Percentiles rank a stretch among this genome's conserved stretches.
Conservation (phyloP, 306 rosid genomes). For the Castanea sativa region DNA sequence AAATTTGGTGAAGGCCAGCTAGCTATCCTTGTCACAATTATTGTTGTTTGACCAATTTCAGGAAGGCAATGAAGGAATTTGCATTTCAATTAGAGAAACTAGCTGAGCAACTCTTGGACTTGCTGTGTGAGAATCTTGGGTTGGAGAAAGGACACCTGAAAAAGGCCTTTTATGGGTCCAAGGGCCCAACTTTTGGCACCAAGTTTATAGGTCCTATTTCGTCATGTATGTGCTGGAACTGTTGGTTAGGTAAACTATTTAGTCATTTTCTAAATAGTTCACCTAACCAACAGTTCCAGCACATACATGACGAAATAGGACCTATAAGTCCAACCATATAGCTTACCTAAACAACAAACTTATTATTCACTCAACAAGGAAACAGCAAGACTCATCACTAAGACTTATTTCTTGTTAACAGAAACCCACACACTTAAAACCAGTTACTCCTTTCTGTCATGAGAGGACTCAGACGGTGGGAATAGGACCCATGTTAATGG, state of each 20-base stretch:
- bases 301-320: constrained; percentile 13
- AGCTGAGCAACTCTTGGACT: constrained; percentile 73
- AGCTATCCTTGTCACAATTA: background rate
- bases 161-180: constrained; percentile 69
- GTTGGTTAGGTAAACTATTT: constrained; percentile 27
- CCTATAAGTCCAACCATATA: background rate
- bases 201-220: constrained; percentile 35
- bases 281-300: constrained; percentile 27
- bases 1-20: background rate
- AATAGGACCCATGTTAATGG: constrained; percentile 40
- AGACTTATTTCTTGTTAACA: too few species aligned
- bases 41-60: constrained; percentile 17
- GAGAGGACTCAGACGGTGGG: constrained; percentile 48
- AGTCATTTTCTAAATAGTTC: constrained; percentile 12
- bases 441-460: background rate
- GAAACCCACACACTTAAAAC: too few species aligned
- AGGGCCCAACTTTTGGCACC: constrained; percentile 89
- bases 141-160: constrained; percentile 85
- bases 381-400: too few species aligned
- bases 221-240: constrained; percentile 26
- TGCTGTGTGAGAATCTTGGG: constrained; percentile 88
- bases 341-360: too few species aligned
- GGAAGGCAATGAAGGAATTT: constrained; percentile 78
- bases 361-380: too few species aligned
- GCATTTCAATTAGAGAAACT: constrained; percentile 61